Percentiles rank a stretch among this genome's conserved stretches.
These are phyloP conservation scores for Orbilia quercus DNA, from an alignment of 2,329 filamentous ascomycete genomes.

Conservation along the genomic window DNA sequence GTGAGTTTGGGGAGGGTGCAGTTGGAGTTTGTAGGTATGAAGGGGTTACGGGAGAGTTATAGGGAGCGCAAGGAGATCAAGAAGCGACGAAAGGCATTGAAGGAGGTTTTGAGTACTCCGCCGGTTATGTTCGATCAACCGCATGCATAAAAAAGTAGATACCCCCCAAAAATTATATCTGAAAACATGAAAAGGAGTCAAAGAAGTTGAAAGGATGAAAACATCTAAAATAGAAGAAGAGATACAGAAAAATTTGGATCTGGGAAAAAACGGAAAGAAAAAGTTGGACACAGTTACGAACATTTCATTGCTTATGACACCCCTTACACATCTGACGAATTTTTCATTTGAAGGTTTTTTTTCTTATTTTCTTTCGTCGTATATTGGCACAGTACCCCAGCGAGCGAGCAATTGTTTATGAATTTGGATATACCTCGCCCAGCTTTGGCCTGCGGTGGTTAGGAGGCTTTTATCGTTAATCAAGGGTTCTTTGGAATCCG, in stretches of 20 bases:
- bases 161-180: not conserved
- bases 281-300: slow-evolving; percentile 4
- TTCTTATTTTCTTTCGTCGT: not conserved
- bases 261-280: slow-evolving; percentile 4
- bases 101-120: slow-evolving; percentile 14
- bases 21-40: slow-evolving; percentile 46
- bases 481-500: not conserved
- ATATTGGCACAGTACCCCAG: not conserved
- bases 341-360: not conserved
- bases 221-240: not conserved
- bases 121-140: slow-evolving; percentile 9
- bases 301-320: slow-evolving; percentile 7
- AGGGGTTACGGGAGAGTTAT: slow-evolving; percentile 41
- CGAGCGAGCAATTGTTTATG: slow-evolving; percentile 15
- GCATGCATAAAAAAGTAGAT: not conserved
- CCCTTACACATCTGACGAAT: not conserved
- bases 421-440: slow-evolving; percentile 12
- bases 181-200: not conserved
- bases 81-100: slow-evolving; percentile 31
- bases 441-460: slow-evolving; percentile 10
- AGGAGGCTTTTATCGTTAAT: slow-evolving; percentile 15
- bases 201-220: not conserved
- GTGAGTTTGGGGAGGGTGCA: slow-evolving; percentile 50
- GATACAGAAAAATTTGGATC: not conserved
- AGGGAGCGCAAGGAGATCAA: slow-evolving; percentile 42